Percentiles rank a stretch among this genome's conserved stretches.
Evolutionary conservation across 192 early-diverging fungal species (phyloP).

Genomic region (Podila epigama): DNA sequence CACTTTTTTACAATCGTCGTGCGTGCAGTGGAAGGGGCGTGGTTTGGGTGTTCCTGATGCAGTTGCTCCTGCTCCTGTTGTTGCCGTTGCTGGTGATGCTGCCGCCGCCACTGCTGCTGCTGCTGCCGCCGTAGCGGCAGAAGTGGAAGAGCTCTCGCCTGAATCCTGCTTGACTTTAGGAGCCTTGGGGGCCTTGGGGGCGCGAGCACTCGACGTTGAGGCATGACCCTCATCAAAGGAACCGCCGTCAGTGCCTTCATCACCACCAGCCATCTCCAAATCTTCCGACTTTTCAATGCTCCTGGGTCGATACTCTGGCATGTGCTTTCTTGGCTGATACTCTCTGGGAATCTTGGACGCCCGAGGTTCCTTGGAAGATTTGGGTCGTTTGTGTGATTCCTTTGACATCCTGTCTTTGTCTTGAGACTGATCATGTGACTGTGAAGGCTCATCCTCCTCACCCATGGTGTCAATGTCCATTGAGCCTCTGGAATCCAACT

Average conservation of each 20-base stretch:
- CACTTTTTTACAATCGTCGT: constrained; percentile 48
- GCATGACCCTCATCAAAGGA: background rate
- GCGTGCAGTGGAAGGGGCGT: constrained; percentile 40
- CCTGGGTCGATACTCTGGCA: background rate
- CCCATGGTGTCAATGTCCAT: constrained; percentile 24
- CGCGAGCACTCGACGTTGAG: background rate
- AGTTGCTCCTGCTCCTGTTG: no score
- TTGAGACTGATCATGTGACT: no score
- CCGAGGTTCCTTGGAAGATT: constrained; percentile 4
- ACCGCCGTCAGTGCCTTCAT: no score
- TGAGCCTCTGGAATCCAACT: background rate
- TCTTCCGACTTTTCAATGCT: no score
- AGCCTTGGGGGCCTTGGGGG: constrained; percentile 7
- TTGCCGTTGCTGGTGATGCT: no score
- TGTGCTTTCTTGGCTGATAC: background rate
- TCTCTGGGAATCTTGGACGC: background rate
- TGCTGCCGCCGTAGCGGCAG: background rate
- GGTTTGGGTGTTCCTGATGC: constrained; percentile 17
- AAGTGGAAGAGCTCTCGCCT: background rate
- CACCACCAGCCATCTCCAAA: no score
- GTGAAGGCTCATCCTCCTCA: constrained; percentile 6
- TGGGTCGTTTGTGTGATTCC: constrained; percentile 10
- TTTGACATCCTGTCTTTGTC: constrained; percentile 4
- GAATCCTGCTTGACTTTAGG: background rate
- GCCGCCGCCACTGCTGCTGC: background rate